A percentile compares a stretch with the other conserved stretches of the same genome.
These are phyloP conservation scores for Naegleria fowleri DNA, from an alignment of 208 protist genomes.

Conservation along the genomic window DNA sequence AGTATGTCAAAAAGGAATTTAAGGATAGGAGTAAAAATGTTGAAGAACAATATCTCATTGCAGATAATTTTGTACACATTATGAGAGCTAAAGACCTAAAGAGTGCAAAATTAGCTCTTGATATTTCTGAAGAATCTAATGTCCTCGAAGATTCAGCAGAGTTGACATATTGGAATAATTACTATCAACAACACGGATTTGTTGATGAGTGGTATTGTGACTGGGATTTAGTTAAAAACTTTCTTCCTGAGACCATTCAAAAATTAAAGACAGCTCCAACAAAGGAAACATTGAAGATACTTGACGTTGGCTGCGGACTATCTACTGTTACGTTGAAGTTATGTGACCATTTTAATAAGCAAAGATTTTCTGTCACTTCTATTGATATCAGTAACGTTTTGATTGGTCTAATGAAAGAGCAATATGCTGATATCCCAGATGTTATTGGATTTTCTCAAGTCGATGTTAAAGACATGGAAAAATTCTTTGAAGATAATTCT, in stretches of 20 bases:
- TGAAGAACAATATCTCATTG: background rate
- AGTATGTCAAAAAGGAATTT: background rate
- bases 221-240: background rate
- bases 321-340: background rate
- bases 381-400: background rate
- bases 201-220: conserved; percentile 3
- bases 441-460: background rate
- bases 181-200: background rate
- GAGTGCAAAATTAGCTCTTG: background rate
- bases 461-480: background rate
- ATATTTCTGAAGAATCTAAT: background rate
- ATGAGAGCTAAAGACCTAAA: background rate
- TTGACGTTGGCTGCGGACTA: background rate
- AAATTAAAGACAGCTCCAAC: background rate
- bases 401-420: background rate
- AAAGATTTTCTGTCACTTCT: background rate
- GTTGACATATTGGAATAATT: background rate
- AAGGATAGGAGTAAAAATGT: background rate
- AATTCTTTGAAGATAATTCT: background rate
- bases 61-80: background rate
- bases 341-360: background rate
- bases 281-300: background rate
- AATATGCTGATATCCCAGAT: background rate
- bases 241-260: background rate
- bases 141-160: background rate